Conservation (phyloP, 352 stramenopile species). For the Peronospora farinosa region DNA sequence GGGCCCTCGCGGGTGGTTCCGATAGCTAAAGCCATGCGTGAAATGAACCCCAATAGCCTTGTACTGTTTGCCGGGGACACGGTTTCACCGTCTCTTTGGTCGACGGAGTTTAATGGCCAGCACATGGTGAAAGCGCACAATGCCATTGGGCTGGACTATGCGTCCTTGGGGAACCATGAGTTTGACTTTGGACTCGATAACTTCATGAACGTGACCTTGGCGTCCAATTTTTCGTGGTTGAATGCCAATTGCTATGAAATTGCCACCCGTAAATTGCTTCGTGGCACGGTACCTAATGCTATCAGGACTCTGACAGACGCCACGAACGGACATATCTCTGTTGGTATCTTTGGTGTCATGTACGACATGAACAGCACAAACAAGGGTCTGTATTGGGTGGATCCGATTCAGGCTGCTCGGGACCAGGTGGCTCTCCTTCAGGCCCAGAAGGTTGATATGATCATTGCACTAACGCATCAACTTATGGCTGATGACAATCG, state of each 20-base stretch:
- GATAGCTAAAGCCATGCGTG: slow-evolving; percentile 51
- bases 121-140: slow-evolving; percentile 79
- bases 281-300: slow-evolving; percentile 42
- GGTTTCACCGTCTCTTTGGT: slow-evolving; percentile 80
- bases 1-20: slow-evolving; percentile 69
- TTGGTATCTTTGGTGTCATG: slow-evolving; percentile 72
- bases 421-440: slow-evolving; percentile 41
- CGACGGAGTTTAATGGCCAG: slow-evolving; percentile 67
- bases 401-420: slow-evolving; percentile 52
- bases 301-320: slow-evolving; percentile 44
- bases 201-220: slow-evolving; percentile 58
- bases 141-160: slow-evolving; percentile 64
- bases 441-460: slow-evolving; percentile 49
- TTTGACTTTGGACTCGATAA: slow-evolving; percentile 76
- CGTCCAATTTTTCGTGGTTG: slow-evolving; percentile 61
- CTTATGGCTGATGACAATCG: slow-evolving; percentile 59
- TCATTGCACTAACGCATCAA: slow-evolving; percentile 74
- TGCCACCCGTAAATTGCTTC: slow-evolving; percentile 36
- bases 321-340: slow-evolving; percentile 40
- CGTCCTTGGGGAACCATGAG: slow-evolving; percentile 73
- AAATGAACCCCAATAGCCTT: slow-evolving; percentile 54
- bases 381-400: slow-evolving; percentile 58
- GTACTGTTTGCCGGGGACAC: slow-evolving; percentile 78
- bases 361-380: slow-evolving; percentile 67
- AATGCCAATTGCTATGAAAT: slow-evolving; percentile 73